Conservation (phyloP, 139 green algal species). For the Coccomyxa sp. region DNA sequence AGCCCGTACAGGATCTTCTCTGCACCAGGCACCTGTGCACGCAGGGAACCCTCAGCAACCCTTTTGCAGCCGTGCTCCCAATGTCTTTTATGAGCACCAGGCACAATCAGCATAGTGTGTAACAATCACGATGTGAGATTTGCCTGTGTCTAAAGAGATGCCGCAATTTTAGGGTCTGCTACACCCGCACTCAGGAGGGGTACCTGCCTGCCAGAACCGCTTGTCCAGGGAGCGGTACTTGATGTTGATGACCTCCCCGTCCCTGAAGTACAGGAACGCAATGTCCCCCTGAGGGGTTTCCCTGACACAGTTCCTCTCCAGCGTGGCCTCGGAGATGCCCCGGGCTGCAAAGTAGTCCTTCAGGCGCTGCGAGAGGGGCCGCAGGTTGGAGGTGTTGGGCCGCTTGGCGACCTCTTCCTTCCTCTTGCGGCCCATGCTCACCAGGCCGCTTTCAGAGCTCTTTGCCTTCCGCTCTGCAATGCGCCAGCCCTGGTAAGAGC, state of each 20-base stretch:
- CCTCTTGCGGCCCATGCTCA: neutral
- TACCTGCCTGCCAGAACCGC: conserved; percentile 62
- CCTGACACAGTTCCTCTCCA: conserved; percentile 52
- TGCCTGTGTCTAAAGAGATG: too few species aligned
- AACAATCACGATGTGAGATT: neutral
- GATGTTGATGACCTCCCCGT: conserved; percentile 76
- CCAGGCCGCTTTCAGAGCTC: too few species aligned
- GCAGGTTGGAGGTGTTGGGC: conserved; percentile 8
- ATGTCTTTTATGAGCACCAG: neutral
- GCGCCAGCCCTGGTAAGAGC: too few species aligned
- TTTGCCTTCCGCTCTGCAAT: too few species aligned
- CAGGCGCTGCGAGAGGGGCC: conserved; percentile 17
- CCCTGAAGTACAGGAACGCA: conserved; percentile 78
- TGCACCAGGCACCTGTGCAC: conserved; percentile 43
- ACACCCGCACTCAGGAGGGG: neutral
- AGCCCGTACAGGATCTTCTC: conserved; percentile 89
- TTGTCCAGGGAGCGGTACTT: conserved; percentile 84
- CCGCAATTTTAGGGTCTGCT: too few species aligned
- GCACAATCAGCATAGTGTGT: neutral
- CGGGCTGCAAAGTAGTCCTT: conserved; percentile 49
- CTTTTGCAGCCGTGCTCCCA: neutral
- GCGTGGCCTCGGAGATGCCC: conserved; percentile 46
- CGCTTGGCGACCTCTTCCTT: neutral
- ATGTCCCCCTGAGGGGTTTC: conserved; percentile 31
- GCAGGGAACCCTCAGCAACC: neutral